These are phyloP conservation scores for Pestalotiopsis sp. DNA, from an alignment of 2,329 filamentous ascomycete species.

Conservation along the genomic window DNA sequence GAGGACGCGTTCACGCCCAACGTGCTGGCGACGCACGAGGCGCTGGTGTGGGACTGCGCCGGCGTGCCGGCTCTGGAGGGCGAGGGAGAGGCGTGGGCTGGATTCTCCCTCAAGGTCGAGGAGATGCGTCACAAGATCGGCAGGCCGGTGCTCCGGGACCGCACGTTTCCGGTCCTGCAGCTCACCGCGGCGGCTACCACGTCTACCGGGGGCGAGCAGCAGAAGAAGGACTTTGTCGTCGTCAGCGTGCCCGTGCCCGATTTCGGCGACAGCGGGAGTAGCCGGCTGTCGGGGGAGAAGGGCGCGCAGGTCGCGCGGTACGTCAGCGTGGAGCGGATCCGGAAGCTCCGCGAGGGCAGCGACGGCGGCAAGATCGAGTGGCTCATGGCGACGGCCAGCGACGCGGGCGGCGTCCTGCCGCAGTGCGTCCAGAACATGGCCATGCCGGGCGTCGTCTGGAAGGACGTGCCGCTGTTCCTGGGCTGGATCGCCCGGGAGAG, in stretches of 20 bases:
- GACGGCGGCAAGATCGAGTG: slow-evolving; percentile 63
- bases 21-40: slow-evolving; percentile 50
- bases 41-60: slow-evolving; percentile 50
- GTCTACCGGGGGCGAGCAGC: slow-evolving; percentile 3
- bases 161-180: slow-evolving; percentile 70
- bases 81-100: slow-evolving; percentile 44
- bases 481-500: slow-evolving; percentile 59
- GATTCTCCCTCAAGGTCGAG: slow-evolving; percentile 54
- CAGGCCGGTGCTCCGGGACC: slow-evolving; percentile 56
- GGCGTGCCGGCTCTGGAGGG: slow-evolving; percentile 42
- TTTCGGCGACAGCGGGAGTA: slow-evolving; percentile 36
- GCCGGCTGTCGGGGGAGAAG: slow-evolving; percentile 41
- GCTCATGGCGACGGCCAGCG: slow-evolving; percentile 77
- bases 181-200: slow-evolving; percentile 47
- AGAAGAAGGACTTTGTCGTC: slow-evolving; percentile 52
- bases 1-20: slow-evolving; percentile 63
- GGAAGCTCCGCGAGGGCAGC: slow-evolving; percentile 41
- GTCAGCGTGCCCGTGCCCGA: slow-evolving; percentile 58
- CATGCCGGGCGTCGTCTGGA: slow-evolving; percentile 65
- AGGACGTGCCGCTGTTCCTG: slow-evolving; percentile 73
- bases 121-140: slow-evolving; percentile 69
- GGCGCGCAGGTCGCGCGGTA: slow-evolving; percentile 62
- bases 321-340: slow-evolving; percentile 66
- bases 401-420: slow-evolving; percentile 70
- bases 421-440: slow-evolving; percentile 67